These are phyloP conservation scores for Spongospora subterranea DNA, from an alignment of 208 protist species.

Conservation along the genomic window DNA sequence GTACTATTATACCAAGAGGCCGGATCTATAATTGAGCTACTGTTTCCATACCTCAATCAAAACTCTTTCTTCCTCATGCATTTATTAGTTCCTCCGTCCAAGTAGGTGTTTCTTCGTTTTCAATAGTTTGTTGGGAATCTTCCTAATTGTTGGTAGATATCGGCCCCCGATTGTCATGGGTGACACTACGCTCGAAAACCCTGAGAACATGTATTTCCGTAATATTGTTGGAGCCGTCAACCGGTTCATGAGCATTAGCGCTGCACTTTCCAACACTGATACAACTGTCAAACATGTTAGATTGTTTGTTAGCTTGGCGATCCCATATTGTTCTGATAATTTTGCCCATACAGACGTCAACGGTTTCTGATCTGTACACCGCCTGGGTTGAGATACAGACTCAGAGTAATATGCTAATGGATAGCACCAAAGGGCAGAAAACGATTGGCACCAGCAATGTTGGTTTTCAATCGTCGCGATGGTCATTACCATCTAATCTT, in stretches of 20 bases:
- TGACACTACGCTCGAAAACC: conserved; percentile 73
- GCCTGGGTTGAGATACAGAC: conserved; percentile 56
- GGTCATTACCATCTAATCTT: conserved; percentile 8
- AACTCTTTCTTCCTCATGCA: conserved; percentile 79
- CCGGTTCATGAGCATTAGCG: not conserved
- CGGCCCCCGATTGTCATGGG: conserved; percentile 43
- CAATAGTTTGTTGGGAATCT: not conserved
- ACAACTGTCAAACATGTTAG: not conserved
- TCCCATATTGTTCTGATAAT: not conserved
- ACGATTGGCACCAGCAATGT: not conserved
- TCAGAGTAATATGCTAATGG: conserved; percentile 53
- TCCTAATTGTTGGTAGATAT: not conserved
- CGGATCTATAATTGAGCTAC: not conserved
- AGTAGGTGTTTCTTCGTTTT: conserved; percentile 70
- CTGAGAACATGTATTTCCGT: conserved; percentile 75
- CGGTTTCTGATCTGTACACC: conserved; percentile 14
- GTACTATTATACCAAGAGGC: conserved; percentile 59
- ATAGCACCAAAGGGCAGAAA: not conserved
- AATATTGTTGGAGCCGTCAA: conserved; percentile 67
- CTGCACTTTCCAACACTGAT: not conserved
- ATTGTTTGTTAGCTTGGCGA: not conserved
- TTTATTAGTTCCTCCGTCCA: conserved; percentile 77
- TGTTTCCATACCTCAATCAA: conserved; percentile 15
- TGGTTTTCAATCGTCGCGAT: conserved; percentile 16
- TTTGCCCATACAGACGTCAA: not conserved